phyloP scores from a whole-genome alignment of 2,329 filamentous ascomycete species.

The Penicillium expansum region DNA sequence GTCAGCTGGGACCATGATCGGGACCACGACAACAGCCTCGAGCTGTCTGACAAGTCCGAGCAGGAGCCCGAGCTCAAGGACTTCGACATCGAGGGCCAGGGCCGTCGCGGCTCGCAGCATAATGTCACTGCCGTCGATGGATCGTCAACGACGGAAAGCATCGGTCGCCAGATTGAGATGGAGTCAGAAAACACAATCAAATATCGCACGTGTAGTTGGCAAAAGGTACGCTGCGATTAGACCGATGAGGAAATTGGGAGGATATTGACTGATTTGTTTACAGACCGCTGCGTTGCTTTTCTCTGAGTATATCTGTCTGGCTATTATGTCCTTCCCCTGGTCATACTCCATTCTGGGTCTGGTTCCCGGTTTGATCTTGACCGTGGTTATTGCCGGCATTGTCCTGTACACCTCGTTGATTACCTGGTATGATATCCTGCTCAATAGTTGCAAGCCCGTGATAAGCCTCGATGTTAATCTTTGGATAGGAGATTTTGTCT shows the following conservation, averaged over 20 bases:
- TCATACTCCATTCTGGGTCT: constrained; percentile 85
- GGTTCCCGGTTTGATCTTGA: constrained; percentile 81
- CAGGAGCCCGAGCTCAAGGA: constrained; percentile 30
- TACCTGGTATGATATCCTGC: constrained; percentile 51
- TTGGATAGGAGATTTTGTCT: constrained; percentile 78
- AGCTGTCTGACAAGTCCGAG: constrained; percentile 24
- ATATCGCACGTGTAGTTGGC: constrained; percentile 91
- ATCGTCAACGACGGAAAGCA: constrained; percentile 44
- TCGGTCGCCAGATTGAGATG: constrained; percentile 68
- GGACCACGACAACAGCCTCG: constrained; percentile 19
- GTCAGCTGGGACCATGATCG: constrained; percentile 12
- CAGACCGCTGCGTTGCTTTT: constrained; percentile 85
- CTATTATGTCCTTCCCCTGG: constrained; percentile 94
- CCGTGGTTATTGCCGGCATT: constrained; percentile 69
- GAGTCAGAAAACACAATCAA: constrained; percentile 79
- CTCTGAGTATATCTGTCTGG: constrained; percentile 90
- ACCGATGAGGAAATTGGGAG: background rate
- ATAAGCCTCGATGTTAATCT: constrained; percentile 16
- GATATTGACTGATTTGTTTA: constrained; percentile 7
- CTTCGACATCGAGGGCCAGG: constrained; percentile 31
- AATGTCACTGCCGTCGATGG: constrained; percentile 28
- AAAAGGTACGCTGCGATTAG: constrained; percentile 61
- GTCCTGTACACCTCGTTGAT: constrained; percentile 80
- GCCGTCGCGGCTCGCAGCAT: constrained; percentile 18
- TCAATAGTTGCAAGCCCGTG: constrained; percentile 2